Conservation (phyloP, 1,284 basidiomycete genomes). For the Takashimella koratensis region DNA sequence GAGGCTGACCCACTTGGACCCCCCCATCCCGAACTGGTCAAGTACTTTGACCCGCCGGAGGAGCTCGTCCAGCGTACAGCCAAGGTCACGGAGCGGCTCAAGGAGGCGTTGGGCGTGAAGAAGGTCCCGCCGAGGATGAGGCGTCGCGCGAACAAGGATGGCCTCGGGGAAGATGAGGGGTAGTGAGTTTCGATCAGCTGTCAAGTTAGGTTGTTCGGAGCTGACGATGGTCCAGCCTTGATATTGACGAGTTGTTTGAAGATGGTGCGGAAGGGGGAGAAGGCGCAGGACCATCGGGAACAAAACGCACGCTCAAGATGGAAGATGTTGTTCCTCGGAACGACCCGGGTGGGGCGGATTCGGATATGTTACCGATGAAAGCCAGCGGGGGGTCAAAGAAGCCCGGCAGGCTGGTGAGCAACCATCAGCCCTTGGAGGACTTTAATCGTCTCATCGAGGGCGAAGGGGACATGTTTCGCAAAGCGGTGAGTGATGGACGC, state of each 20-base stretch:
- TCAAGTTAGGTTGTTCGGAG: too few species aligned
- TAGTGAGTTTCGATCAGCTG: constrained; percentile 23
- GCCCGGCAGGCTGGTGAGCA: constrained; percentile 56
- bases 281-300: neutral
- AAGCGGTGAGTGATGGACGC: constrained; percentile 68
- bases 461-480: constrained; percentile 70
- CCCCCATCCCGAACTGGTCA: constrained; percentile 75
- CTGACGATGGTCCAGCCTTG: constrained; percentile 33
- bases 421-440: constrained; percentile 66
- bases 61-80: constrained; percentile 61
- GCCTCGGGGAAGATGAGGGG: constrained; percentile 38
- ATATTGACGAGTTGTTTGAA: constrained; percentile 45
- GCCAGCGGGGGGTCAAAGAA: constrained; percentile 6
- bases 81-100: constrained; percentile 60
- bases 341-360: neutral
- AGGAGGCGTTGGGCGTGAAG: constrained; percentile 66
- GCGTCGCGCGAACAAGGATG: constrained; percentile 55
- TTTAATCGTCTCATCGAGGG: constrained; percentile 63
- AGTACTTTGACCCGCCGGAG: constrained; percentile 75
- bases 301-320: neutral
- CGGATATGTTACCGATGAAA: neutral
- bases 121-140: constrained; percentile 34
- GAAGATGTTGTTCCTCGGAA: neutral
- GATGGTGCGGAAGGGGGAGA: too few species aligned
- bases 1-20: constrained; percentile 70